Base-by-base conservation (phyloP, 495 filamentous ascomycete genomes). In the Podospora conica region DNA sequence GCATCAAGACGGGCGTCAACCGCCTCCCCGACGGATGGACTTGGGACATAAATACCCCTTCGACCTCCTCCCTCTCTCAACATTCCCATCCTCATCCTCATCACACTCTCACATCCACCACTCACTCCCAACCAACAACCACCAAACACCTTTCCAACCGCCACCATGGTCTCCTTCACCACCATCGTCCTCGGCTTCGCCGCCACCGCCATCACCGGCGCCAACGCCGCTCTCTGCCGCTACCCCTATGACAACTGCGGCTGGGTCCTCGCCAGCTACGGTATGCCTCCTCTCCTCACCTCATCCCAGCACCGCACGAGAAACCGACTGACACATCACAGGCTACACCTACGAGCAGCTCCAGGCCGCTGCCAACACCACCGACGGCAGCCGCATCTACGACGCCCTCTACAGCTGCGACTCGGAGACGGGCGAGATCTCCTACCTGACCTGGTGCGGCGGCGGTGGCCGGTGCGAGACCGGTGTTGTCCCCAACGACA, bases 241-340 rank as follows among this genome's bases (percentile, higher is more conserved):
- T 65, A 60, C 57, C 58, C 60, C 25, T 66, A 66, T 20, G 65
- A 66, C 53, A 59, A 63, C 53, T 66, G 65, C 54, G 65, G 65
- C 53, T 66, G 65, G 65, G 65, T 66, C 22, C 53, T 66, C 0
- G 65, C 65, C 65, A 63, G 29, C 60, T 66, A 40, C 24, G 59
- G 65, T 66, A 53, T 6, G 21, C 23, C 12, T 15, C 29, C 22
- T n/a, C 21, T 3, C 6, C 22, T n/a, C 25, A 10, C 18, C 54
- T 21, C 23, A 15, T 53, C 20, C 48, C 21, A 31, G 22, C 3
- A 63, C 22, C n/a, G n/a, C 9, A 5, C n/a, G 12, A 10, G 57
- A n/a, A 23, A 3, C 40, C 56, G 6, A 53, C 22, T 27, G 28
- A 22, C 5, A n/a, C 7, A 2, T 9, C 10, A 53, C 10, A 66